Base-by-base conservation (phyloP, 2,329 filamentous ascomycete species). In the Daldinia sp. region DNA sequence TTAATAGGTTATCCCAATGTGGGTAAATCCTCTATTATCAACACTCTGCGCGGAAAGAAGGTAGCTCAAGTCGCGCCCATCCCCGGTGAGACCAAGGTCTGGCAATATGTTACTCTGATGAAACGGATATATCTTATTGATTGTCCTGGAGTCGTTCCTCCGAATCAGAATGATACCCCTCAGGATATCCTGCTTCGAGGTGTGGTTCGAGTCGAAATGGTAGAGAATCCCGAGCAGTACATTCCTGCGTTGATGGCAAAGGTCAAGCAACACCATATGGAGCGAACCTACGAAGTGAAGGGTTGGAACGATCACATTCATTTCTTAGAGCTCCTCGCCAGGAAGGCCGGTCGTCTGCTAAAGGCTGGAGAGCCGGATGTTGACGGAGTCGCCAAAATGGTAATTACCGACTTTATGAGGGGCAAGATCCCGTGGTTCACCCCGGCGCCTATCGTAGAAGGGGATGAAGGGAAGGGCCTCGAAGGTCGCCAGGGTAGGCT, bases 371-470 rank as follows among this genome's bases (percentile, higher is more conserved):
- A 98, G 79, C 92, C 95, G 3, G 96, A 99, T 79, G 83, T 98
- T 62, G 95, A 98, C 75, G 94, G 94, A 75, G 94, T 97, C 54
- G 96, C 96, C 1, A 97, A 97, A 81, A 97, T 97, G 89, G 92
- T 99, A 0, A 83, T 99, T 67, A 98, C 97, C 76, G 96, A 99
- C 78, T 99, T 98, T 79, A 88, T 98, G 77, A 85, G 96, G 71
- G 96, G 96, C 63, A 98, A 95, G 81, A 93, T 98, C 28, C 96
- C 96, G 1, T 99, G 97, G 96, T 99, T 94, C 77, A 96, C 93
- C 0, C 90, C 93, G 7, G 90, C 94, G 9, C 93, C 94, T 1
- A 81, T 85, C 13, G 77, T 80, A 3, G 87, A 87, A 54, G 83
- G 82, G 9, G 83, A 83, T 6, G 86, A 87, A 35, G 83, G 81